phyloP scores from a whole-genome alignment of 768 basidiomycete species.

The Chalciporus piperatus region DNA sequence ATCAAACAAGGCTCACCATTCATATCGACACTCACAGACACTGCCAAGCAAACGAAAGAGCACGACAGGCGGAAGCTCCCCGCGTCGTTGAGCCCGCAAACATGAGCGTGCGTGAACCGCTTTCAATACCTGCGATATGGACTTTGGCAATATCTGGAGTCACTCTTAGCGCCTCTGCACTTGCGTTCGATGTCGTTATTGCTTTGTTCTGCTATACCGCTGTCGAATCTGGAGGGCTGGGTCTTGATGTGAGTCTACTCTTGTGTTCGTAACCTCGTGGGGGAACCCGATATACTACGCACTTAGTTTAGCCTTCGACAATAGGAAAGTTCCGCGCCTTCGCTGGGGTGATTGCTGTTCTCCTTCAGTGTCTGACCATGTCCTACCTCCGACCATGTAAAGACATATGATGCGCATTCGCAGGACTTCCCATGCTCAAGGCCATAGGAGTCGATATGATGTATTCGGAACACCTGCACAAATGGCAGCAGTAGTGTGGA shows the following conservation, averaged over 20 bases:
- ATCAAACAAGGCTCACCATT: background rate
- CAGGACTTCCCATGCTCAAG: constrained; percentile 46
- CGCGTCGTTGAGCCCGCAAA: constrained; percentile 2
- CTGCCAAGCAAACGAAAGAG: background rate
- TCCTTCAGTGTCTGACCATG: no score
- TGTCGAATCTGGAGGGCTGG: constrained; percentile 49
- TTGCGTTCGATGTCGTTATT: constrained; percentile 60
- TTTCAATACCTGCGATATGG: constrained; percentile 48
- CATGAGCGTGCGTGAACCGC: constrained; percentile 31
- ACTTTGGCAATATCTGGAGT: constrained; percentile 48
- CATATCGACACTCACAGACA: background rate
- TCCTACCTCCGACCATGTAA: no score
- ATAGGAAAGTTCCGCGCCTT: constrained; percentile 56
- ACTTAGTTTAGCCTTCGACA: constrained; percentile 39
- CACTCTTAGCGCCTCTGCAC: constrained; percentile 47
- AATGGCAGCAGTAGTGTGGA: constrained; percentile 39
- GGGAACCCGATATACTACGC: constrained; percentile 14
- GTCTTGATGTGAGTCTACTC: constrained; percentile 41
- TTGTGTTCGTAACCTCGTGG: background rate
- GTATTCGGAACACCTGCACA: background rate
- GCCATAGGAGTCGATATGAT: constrained; percentile 38
- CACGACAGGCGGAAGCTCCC: background rate
- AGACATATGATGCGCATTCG: constrained; percentile 22
- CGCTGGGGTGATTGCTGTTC: constrained; percentile 30
- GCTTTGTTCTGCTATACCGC: constrained; percentile 62